These are phyloP conservation scores for Allium fistulosum DNA, from an alignment of 106 monocot genomes.

Conservation along the genomic window DNA sequence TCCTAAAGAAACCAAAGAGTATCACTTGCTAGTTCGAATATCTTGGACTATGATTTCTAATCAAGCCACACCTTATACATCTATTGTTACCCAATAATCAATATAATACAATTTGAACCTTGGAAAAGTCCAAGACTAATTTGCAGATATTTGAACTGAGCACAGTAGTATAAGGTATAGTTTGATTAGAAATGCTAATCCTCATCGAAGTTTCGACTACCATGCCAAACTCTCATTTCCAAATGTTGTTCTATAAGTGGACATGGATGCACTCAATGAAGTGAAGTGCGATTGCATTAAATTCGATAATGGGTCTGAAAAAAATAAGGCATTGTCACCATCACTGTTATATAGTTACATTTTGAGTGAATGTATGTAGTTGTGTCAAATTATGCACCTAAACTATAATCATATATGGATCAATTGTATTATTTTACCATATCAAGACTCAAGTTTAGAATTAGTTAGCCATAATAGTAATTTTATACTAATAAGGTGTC, in stretches of 20 bases:
- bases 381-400: too few relatives aligned
- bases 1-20: too few relatives aligned
- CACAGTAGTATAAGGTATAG: slow-evolving; percentile 2
- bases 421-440: too few relatives aligned
- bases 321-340: background rate
- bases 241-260: slow-evolving; percentile 56
- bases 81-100: too few relatives aligned
- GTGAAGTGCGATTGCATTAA: slow-evolving; percentile 54
- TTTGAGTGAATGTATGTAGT: too few relatives aligned
- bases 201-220: background rate
- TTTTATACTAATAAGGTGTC: too few relatives aligned
- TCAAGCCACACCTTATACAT: background rate
- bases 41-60: too few relatives aligned
- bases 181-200: slow-evolving; percentile 27
- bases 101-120: slow-evolving; percentile 28
- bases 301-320: slow-evolving; percentile 53
- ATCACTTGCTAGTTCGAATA: too few relatives aligned
- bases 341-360: too few relatives aligned
- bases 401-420: too few relatives aligned
- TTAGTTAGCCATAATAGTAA: too few relatives aligned
- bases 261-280: slow-evolving; percentile 76
- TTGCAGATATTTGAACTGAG: slow-evolving; percentile 30
- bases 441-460: too few relatives aligned
- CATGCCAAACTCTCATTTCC: slow-evolving; percentile 22
- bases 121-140: slow-evolving; percentile 52